phyloP scores from a whole-genome alignment of 179 eudicot species.

The Beta macrorhiza region DNA sequence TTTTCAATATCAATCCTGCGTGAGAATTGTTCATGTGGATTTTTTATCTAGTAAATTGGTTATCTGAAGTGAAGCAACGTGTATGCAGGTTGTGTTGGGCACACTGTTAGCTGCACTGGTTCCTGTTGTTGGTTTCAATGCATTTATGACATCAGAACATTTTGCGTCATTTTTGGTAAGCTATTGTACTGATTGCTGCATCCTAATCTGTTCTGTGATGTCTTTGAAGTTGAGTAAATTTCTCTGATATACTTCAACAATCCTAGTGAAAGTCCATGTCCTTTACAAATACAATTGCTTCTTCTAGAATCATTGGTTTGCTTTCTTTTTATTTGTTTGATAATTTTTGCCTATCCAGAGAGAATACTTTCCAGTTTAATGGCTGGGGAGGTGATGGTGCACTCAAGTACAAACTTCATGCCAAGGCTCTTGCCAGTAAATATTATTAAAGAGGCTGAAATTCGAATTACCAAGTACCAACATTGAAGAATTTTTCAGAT shows the following conservation, averaged over 20 bases:
- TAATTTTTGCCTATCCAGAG: neutral
- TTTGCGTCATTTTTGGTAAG: conserved; percentile 97
- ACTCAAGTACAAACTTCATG: neutral
- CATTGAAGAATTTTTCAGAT: no score
- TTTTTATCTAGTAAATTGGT: neutral
- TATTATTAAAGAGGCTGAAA: neutral
- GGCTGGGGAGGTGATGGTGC: neutral
- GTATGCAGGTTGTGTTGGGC: conserved; percentile 88
- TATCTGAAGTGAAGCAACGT: conserved; percentile 13
- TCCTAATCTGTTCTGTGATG: neutral
- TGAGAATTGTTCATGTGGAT: neutral
- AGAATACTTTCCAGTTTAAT: neutral
- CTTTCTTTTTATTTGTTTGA: neutral
- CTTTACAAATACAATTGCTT: neutral
- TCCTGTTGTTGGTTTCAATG: conserved; percentile 99
- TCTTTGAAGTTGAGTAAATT: neutral
- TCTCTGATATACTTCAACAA: neutral
- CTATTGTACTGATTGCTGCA: neutral
- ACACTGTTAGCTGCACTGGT: conserved; percentile 91
- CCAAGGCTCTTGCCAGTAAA: neutral
- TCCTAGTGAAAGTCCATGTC: neutral
- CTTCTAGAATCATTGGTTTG: neutral
- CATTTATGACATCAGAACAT: conserved; percentile 96
- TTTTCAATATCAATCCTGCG: neutral
- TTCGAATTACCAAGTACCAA: neutral